A percentile compares a stretch with the other conserved stretches of the same genome.
Conservation (phyloP, 2,329 filamentous ascomycete genomes). For the Bipolaris gigantea region DNA sequence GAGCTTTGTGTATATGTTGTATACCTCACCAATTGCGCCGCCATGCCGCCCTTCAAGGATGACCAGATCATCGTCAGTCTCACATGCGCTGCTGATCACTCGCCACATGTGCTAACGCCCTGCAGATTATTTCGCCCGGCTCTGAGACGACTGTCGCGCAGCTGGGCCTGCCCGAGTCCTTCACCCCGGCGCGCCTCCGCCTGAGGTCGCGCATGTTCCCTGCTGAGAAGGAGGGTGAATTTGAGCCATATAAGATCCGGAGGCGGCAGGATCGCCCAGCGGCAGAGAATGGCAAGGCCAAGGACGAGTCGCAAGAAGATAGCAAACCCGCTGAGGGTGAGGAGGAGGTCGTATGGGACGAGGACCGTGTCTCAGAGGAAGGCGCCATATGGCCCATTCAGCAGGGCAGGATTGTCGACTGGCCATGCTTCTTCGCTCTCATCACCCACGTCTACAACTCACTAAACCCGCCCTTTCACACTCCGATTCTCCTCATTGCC, state of each 20-base stretch:
- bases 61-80: slow-evolving; percentile 49
- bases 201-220: slow-evolving; percentile 93
- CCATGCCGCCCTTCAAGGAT: slow-evolving; percentile 51
- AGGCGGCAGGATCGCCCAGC: slow-evolving; percentile 43
- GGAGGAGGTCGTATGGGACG: slow-evolving; percentile 74
- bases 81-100: neutral
- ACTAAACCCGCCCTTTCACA: slow-evolving; percentile 89
- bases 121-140: slow-evolving; percentile 72
- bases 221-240: slow-evolving; percentile 73
- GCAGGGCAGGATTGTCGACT: slow-evolving; percentile 82
- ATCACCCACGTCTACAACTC: slow-evolving; percentile 89
- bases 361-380: slow-evolving; percentile 84
- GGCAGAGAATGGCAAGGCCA: slow-evolving; percentile 36
- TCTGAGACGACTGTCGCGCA: slow-evolving; percentile 90
- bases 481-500: slow-evolving; percentile 85
- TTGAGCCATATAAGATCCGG: slow-evolving; percentile 79
- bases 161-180: slow-evolving; percentile 83
- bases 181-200: slow-evolving; percentile 85
- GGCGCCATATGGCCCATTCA: slow-evolving; percentile 85
- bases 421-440: slow-evolving; percentile 91
- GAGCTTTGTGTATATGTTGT: slow-evolving; percentile 2
- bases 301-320: slow-evolving; percentile 25
- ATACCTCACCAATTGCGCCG: slow-evolving; percentile 30
- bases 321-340: slow-evolving; percentile 46
- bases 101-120: slow-evolving; percentile 13